These are phyloP conservation scores for Fusarium albidum DNA, from an alignment of 2,329 filamentous ascomycete species.

Conservation along the genomic window DNA sequence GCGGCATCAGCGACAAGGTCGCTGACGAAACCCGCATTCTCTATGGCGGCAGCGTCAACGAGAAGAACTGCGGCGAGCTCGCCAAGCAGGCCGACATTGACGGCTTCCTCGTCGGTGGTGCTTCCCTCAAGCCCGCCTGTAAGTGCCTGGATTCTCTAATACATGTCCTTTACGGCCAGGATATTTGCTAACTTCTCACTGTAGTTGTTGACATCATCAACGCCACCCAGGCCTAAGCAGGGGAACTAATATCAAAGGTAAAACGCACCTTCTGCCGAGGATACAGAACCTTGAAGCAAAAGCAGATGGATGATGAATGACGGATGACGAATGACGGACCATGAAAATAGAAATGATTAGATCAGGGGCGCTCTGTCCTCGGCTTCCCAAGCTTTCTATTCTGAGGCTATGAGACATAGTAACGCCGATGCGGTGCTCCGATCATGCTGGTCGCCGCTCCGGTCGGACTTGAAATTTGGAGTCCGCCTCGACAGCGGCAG, in stretches of 20 bases:
- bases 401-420: conserved; percentile 8
- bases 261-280: conserved; percentile 19
- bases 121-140: conserved; percentile 96
- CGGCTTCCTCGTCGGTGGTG: conserved; percentile 96
- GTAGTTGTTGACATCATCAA: conserved; percentile 71
- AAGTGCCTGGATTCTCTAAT: conserved; percentile 49
- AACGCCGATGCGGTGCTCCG: conserved; percentile 17
- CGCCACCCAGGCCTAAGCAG: conserved; percentile 55
- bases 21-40: conserved; percentile 91
- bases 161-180: background rate
- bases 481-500: conserved; percentile 14
- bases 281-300: conserved; percentile 14
- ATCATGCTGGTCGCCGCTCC: conserved; percentile 8
- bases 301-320: conserved; percentile 36
- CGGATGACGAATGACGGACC: no score
- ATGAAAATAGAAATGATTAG: conserved; percentile 36
- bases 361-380: conserved; percentile 8
- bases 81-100: conserved; percentile 95
- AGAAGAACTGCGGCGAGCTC: conserved; percentile 97
- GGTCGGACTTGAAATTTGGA: conserved; percentile 23
- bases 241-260: conserved; percentile 30
- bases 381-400: background rate
- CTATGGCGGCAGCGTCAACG: conserved; percentile 95
- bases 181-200: conserved; percentile 8
- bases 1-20: conserved; percentile 75